Evolutionary conservation across 1,284 basidiomycete genomes (phyloP).

Genomic region (Heterobasidion parviporum): DNA sequence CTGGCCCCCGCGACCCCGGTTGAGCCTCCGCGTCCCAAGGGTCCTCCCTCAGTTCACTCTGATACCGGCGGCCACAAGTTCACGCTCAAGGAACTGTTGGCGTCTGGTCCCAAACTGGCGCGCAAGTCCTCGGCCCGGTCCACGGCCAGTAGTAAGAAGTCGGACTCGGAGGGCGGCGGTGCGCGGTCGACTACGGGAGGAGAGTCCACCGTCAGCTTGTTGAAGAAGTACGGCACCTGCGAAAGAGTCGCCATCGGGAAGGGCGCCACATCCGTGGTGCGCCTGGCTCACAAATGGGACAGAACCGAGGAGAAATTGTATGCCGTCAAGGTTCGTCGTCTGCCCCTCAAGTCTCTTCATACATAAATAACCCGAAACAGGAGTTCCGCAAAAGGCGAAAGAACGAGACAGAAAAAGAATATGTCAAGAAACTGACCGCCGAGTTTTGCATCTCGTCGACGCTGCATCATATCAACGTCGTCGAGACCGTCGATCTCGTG

Average conservation of each 20-base stretch:
- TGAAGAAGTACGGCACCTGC: slow-evolving; percentile 96
- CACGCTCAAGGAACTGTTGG: slow-evolving; percentile 76
- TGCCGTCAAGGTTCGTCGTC: slow-evolving; percentile 79
- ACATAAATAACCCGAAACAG: slow-evolving; percentile 26
- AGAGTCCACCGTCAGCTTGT: slow-evolving; percentile 54
- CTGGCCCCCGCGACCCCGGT: slow-evolving; percentile 19
- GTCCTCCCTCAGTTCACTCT: slow-evolving; percentile 40
- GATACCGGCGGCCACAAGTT: slow-evolving; percentile 65
- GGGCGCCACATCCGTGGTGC: slow-evolving; percentile 94
- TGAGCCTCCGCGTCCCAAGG: slow-evolving; percentile 20
- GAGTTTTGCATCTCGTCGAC: slow-evolving; percentile 99
- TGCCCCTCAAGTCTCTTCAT: not conserved
- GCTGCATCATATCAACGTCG: slow-evolving; percentile 91
- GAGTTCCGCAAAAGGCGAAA: slow-evolving; percentile 97
- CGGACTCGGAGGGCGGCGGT: slow-evolving; percentile 60
- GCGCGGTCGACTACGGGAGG: slow-evolving; percentile 42
- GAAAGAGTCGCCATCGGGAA: slow-evolving; percentile 97
- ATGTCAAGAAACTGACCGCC: slow-evolving; percentile 98
- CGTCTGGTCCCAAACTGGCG: slow-evolving; percentile 58
- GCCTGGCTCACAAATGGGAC: slow-evolving; percentile 98
- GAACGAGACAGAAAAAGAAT: slow-evolving; percentile 99
- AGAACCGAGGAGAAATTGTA: slow-evolving; percentile 96
- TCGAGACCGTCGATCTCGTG: slow-evolving; percentile 97
- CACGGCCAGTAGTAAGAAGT: slow-evolving; percentile 53
- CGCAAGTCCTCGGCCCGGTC: slow-evolving; percentile 68